Base-by-base conservation (phyloP, 164 flowering plant genomes). In the Saururus chinensis region DNA sequence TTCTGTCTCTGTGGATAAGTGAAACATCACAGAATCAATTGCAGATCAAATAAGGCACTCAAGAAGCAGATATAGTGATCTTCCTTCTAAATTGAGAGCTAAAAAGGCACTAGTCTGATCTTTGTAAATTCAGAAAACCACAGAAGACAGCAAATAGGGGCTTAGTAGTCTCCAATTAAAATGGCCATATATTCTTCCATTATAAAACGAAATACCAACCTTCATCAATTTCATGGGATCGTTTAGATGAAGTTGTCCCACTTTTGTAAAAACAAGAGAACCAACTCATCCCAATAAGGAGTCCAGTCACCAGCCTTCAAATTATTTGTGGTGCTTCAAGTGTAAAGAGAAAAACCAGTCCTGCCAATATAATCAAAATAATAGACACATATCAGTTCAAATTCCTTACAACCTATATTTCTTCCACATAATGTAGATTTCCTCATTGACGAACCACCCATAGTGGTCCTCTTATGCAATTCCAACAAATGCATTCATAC, bases 231-330 rank as follows among this genome's bases (percentile, higher is more conserved):
- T 74, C 86, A 61, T 52, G 55, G 60, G 64, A 19, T 5, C 22
- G 68, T 61, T 21, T 56, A 58, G 62, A 22, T 40, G 72, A 5
- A 1, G 72, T 57, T 12, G 60, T 57, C 19, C 19, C 61, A 61
- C 41, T 79, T 72, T 62, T 73, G 69, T 76, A 9, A 53, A 74
- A 65, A 68, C 67, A 77, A 66, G 81, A 57, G 66, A 80, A 83
- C 70, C 96, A 88, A 75, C 77, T 68, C 90, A 86, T 84, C 57
- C 57, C 74, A 70, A 62, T 59, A 60, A 45, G 21, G 24, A 21
- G 53, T 16, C 14, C 62, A 60, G 37, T 51, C 23, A 25, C 64
- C 56, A 12, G 56, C 13, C 13, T 61, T 51, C 22, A 17, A 14
- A 21, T 11, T 57, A 30, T 57, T 57, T 11, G 9, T 25, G 9